Evolutionary conservation across 176 grass and related monocot species (phyloP).

Genomic region (Tuctoria greenei): DNA sequence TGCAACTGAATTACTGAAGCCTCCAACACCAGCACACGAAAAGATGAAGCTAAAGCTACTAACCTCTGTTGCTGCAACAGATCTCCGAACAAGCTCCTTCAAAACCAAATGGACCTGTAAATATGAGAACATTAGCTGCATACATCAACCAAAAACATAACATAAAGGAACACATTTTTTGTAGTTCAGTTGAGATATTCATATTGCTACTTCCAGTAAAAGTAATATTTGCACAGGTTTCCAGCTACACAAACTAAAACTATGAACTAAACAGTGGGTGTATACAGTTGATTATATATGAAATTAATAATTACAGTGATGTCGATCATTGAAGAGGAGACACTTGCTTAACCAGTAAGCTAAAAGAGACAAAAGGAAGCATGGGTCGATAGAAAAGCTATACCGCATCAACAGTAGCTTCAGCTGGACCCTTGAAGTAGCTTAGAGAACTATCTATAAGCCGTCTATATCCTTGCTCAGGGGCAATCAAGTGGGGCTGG

Average conservation of each 20-base stretch:
- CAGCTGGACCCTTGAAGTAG: conserved; percentile 97
- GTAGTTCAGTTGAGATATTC: neutral
- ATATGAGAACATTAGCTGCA: conserved; percentile 16
- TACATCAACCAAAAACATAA: neutral
- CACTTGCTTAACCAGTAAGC: conserved; percentile 20
- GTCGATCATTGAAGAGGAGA: conserved; percentile 11
- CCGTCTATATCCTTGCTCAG: conserved; percentile 96
- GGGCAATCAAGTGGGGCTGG: conserved; percentile 98
- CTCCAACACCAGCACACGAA: neutral
- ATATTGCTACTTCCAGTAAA: neutral
- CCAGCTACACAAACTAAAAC: neutral
- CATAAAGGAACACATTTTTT: no score
- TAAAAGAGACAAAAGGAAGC: conserved; percentile 15
- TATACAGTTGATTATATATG: neutral
- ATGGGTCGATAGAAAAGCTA: conserved; percentile 26
- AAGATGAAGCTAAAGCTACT: conserved; percentile 16
- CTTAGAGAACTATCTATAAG: conserved; percentile 97
- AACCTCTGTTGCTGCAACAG: conserved; percentile 92
- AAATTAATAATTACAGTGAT: conserved; percentile 15
- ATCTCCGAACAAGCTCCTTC: conserved; percentile 92
- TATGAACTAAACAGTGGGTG: neutral
- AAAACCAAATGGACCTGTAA: conserved; percentile 95
- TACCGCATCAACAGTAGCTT: conserved; percentile 98
- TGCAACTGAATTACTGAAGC: neutral
- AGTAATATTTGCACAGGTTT: neutral